Percentiles rank a stretch among this genome's conserved stretches.
phyloP scores from a whole-genome alignment of 345 rosid genomes.

The Dipteronia sinensis region DNA sequence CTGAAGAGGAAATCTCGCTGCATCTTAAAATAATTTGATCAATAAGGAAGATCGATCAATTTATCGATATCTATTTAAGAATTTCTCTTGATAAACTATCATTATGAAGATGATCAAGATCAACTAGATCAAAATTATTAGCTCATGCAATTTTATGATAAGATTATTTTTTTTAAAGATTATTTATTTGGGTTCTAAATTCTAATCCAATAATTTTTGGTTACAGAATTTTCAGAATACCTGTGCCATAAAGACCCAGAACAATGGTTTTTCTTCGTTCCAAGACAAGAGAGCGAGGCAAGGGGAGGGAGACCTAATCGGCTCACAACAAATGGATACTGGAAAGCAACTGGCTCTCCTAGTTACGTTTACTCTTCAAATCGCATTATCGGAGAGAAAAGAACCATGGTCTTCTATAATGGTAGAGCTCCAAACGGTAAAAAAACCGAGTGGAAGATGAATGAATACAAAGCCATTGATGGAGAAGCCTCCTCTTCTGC shows the following conservation, averaged over 20 bases:
- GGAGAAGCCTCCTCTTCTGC: constrained; percentile 19
- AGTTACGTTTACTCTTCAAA: constrained; percentile 33
- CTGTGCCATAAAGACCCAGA: constrained; percentile 39
- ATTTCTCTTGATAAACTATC: too few species aligned
- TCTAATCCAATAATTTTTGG: background rate
- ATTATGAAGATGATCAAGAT: too few species aligned
- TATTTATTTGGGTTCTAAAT: too few species aligned
- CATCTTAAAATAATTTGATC: background rate
- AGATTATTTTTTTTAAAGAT: too few species aligned
- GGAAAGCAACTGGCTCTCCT: constrained; percentile 55
- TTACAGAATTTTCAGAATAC: constrained; percentile 34
- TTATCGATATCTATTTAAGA: too few species aligned
- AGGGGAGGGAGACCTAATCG: constrained; percentile 47
- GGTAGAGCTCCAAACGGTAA: constrained; percentile 53
- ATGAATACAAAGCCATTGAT: constrained; percentile 41
- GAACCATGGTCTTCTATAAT: constrained; percentile 50
- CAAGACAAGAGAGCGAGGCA: constrained; percentile 41
- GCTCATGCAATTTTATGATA: background rate
- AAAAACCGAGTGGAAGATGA: constrained; percentile 57
- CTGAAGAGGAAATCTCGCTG: background rate
- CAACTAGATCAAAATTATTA: too few species aligned
- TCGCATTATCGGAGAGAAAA: constrained; percentile 38
- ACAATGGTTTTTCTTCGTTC: constrained; percentile 57
- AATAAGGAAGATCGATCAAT: background rate
- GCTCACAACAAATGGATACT: constrained; percentile 42